A percentile compares a stretch with the other conserved stretches of the same genome.
Evolutionary conservation across 106 monocot species (phyloP).

Genomic region (Triglochin maritima): DNA sequence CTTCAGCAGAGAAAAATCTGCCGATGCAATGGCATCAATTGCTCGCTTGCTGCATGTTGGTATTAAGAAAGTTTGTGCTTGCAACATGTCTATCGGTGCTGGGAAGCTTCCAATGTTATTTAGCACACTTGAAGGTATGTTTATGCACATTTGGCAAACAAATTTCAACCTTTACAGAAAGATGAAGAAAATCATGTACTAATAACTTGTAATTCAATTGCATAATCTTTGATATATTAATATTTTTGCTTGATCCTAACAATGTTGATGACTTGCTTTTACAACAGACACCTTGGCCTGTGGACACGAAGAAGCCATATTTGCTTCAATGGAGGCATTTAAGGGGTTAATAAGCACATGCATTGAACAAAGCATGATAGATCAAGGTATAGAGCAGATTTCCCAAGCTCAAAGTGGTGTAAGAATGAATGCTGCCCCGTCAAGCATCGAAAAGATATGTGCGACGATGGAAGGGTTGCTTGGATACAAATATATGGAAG

Average conservation of each 20-base stretch:
- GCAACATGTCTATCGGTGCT: conserved; percentile 43
- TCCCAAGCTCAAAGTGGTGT: conserved; percentile 20
- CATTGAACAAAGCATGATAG: conserved; percentile 51
- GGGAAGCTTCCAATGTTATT: conserved; percentile 69
- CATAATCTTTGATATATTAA: too few relatives aligned
- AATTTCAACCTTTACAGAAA: too few relatives aligned
- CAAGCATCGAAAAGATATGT: conserved; percentile 87
- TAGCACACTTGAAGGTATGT: conserved; percentile 65
- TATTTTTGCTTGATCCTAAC: too few relatives aligned
- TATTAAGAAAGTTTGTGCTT: conserved; percentile 41
- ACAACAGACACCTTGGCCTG: conserved; percentile 59
- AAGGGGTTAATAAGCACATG: conserved; percentile 61
- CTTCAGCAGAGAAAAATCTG: conserved; percentile 40
- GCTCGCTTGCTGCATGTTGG: conserved; percentile 68
- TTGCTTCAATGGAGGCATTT: conserved; percentile 65
- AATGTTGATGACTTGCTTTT: background rate
- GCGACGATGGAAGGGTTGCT: conserved; percentile 64
- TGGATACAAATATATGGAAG: conserved; percentile 53
- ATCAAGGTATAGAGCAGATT: conserved; percentile 64
- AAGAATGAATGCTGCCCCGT: conserved; percentile 48
- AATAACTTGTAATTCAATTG: too few relatives aligned
- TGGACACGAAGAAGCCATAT: conserved; percentile 76
- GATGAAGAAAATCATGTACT: background rate
- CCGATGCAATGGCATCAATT: conserved; percentile 61
- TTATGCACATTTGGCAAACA: background rate